These are phyloP conservation scores for Dothistroma pini DNA, from an alignment of 2,329 filamentous ascomycete species.

Conservation along the genomic window DNA sequence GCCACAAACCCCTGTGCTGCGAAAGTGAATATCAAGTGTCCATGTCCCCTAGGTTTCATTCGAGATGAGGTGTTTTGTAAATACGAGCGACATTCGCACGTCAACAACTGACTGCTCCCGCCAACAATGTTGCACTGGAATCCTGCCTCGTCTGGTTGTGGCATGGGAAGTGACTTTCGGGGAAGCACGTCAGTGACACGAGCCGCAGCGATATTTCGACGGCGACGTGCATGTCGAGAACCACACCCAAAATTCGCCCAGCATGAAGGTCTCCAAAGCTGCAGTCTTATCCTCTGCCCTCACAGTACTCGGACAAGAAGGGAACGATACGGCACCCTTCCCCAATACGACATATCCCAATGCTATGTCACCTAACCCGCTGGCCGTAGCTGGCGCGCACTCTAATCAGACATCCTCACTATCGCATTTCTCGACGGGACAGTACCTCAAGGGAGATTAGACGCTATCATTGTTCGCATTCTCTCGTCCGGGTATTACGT, in stretches of 20 bases:
- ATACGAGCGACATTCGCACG: no score
- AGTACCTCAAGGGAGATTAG: slow-evolving; percentile 28
- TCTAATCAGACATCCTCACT: slow-evolving; percentile 49
- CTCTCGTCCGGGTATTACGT: slow-evolving; percentile 45
- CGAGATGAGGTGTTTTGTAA: no score
- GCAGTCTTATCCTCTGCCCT: slow-evolving; percentile 3
- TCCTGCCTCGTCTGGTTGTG: no score
- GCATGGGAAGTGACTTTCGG: no score
- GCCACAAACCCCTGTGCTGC: no score
- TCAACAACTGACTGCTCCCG: no score
- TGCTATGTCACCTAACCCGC: slow-evolving; percentile 18
- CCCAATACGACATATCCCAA: slow-evolving; percentile 17
- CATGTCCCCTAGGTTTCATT: no score
- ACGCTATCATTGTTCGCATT: slow-evolving; percentile 35
- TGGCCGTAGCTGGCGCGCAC: slow-evolving; percentile 29
- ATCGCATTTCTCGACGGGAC: slow-evolving; percentile 35
- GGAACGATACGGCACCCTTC: slow-evolving; percentile 20
- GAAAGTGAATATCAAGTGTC: no score
- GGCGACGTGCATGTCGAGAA: not conserved
- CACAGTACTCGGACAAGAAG: slow-evolving; percentile 11
- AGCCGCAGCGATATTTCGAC: not conserved
- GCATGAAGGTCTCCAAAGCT: not conserved
- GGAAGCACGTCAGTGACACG: no score
- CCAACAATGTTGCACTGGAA: no score
- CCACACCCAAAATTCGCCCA: not conserved